Conservation (phyloP, 805 yeast genomes). For the Ogataea paraovalis region DNA sequence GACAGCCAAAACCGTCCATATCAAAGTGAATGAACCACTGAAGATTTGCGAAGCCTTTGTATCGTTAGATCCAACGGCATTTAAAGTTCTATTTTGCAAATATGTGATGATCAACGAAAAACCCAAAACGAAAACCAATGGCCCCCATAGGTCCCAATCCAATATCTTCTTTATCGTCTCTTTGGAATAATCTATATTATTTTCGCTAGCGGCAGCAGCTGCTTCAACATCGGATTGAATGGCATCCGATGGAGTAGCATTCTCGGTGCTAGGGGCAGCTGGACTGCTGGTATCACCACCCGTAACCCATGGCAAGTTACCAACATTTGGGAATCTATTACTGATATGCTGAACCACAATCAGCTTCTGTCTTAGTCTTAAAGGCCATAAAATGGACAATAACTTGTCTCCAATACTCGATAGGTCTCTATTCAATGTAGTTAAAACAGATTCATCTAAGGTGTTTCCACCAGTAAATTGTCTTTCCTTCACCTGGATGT, state of each 20-base stretch:
- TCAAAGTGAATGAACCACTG: conserved; percentile 49
- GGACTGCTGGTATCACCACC: not conserved
- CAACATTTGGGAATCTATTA: conserved; percentile 16
- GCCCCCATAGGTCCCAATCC: conserved; percentile 67
- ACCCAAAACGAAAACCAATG: conserved; percentile 46
- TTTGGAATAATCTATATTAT: conserved; percentile 31
- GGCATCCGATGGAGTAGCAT: conserved; percentile 12
- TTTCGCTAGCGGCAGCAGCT: conserved; percentile 11
- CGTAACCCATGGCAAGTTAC: not conserved
- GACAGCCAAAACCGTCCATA: conserved; percentile 47
- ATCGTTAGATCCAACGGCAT: conserved; percentile 22
- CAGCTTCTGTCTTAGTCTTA: conserved; percentile 29
- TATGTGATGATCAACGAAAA: conserved; percentile 47
- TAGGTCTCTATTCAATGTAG: conserved; percentile 39
- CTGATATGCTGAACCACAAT: conserved; percentile 26
- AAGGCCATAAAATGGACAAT: conserved; percentile 35
- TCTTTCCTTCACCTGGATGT: conserved; percentile 38
- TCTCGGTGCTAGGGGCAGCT: conserved; percentile 8
- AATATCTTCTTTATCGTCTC: conserved; percentile 34
- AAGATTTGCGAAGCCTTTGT: conserved; percentile 43
- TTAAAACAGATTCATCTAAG: conserved; percentile 50
- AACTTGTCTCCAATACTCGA: conserved; percentile 32
- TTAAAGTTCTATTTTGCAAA: conserved; percentile 32
- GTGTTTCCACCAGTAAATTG: conserved; percentile 58
- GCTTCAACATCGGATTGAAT: conserved; percentile 14